Conservation (phyloP, 805 yeast genomes). For the Metschnikowia lachancei region DNA sequence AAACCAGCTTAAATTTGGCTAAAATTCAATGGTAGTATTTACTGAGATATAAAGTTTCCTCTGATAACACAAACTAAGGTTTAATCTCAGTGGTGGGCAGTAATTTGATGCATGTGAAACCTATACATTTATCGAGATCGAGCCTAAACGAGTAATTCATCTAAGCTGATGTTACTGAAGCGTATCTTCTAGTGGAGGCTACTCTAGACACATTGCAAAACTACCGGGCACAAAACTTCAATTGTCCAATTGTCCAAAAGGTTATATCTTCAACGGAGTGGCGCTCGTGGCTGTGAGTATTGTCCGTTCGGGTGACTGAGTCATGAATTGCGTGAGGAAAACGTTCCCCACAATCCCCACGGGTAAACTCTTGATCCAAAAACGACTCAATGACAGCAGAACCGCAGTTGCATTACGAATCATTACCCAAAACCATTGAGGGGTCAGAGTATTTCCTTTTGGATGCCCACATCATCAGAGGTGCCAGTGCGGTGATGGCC, state of each 20-base stretch:
- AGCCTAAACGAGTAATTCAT: too few species aligned
- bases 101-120: too few species aligned
- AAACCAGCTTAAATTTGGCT: too few species aligned
- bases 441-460: constrained; percentile 57
- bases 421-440: constrained; percentile 49
- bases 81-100: too few species aligned
- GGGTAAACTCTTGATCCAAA: constrained; percentile 84
- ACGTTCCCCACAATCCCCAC: constrained; percentile 74
- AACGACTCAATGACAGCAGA: constrained; percentile 89
- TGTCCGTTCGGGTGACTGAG: constrained; percentile 90
- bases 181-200: constrained; percentile 62
- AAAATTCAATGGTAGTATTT: too few species aligned
- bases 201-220: constrained; percentile 56
- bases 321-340: constrained; percentile 71
- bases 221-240: constrained; percentile 34
- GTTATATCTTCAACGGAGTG: constrained; percentile 36
- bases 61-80: too few species aligned
- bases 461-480: constrained; percentile 87
- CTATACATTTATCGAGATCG: too few species aligned
- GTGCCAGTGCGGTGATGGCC: constrained; percentile 95
- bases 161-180: too few species aligned
- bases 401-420: constrained; percentile 84
- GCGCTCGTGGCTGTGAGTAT: constrained; percentile 69
- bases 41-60: too few species aligned
- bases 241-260: constrained; percentile 25